phyloP scores from a whole-genome alignment of 2,329 filamentous ascomycete genomes.

The Elsinoe fawcettii region DNA sequence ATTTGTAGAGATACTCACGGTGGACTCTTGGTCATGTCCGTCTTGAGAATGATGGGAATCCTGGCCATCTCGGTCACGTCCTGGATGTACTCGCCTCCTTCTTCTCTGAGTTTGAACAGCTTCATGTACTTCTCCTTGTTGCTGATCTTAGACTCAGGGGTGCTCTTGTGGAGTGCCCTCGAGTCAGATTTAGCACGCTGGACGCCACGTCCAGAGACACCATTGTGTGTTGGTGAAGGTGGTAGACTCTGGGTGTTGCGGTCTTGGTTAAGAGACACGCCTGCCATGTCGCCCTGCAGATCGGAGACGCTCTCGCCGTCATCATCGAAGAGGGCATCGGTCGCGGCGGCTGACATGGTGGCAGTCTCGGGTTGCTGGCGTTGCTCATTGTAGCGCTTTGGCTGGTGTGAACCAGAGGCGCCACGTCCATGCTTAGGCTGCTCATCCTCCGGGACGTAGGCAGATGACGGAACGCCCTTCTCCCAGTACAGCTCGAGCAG shows the following conservation, averaged over 20 bases:
- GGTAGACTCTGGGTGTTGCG: conserved; percentile 93
- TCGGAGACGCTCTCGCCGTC: conserved; percentile 84
- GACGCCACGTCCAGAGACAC: conserved; percentile 57
- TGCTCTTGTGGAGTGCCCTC: conserved; percentile 65
- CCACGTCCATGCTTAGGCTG: conserved; percentile 70
- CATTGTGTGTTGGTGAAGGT: conserved; percentile 74
- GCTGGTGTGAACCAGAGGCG: conserved; percentile 66
- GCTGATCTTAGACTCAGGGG: conserved; percentile 70
- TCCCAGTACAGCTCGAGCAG: conserved; percentile 98
- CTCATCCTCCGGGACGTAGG: conserved; percentile 94
- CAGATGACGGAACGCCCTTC: conserved; percentile 94
- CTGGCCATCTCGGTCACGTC: conserved; percentile 97
- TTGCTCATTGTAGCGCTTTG: conserved; percentile 80
- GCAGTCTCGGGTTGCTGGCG: conserved; percentile 91
- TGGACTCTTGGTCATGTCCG: conserved; percentile 95
- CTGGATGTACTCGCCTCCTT: conserved; percentile 93
- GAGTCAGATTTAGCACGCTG: conserved; percentile 90
- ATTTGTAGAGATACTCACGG: conserved; percentile 68
- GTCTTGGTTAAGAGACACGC: conserved; percentile 73
- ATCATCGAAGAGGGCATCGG: conserved; percentile 92
- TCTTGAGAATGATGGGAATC: conserved; percentile 96
- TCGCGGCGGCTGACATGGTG: conserved; percentile 86
- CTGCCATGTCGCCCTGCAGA: conserved; percentile 74
- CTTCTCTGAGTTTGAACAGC: conserved; percentile 81
- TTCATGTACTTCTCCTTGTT: conserved; percentile 96